Base-by-base conservation (phyloP, 768 basidiomycete genomes). In the Tulasnella sp. region DNA sequence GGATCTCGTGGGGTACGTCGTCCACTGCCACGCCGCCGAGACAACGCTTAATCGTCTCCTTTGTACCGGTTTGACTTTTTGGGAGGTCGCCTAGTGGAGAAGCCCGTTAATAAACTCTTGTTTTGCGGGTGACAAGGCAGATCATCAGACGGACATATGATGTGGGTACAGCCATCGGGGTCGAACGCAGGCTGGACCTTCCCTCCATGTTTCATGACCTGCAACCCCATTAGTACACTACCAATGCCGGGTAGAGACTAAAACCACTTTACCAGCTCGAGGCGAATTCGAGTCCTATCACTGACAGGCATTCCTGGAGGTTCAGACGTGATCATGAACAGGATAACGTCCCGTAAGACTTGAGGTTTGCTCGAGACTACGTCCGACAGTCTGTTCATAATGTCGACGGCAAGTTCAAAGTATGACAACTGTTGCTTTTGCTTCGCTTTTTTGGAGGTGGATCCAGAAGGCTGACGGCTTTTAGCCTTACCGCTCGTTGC, bases 181-280 rank as follows among this genome's bases (percentile, higher is more conserved):
- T 77, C 77, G 69, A 71, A 77, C 6, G 35, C 26, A 4, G 77
- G 77, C 71, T 48, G 29, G 69, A 77, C 42, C 77, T 29, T 44
- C 15, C 40, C 77, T 16, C 70, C 77, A 39, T 77, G 77, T 48
- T 77, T 77, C 20, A 77, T 35, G 37, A 76, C 67, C 75, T 76
- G 42, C 23, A 77, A 18, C n/a, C 20, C 70, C 23, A 69, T 44
- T 46, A 70, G 23, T 44, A 18, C 29, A 23, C 42, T 32, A 61
- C 11, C 37, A 61, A 76, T 18, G 75, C 51, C 7, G 11, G 18
- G 32, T 26, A 67, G 29, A 67, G 20, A 44, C 42, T 15, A 39
- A 26, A 13, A 61, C 20, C 40, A 37, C 51, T 10, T 46, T 69
- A 76, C 75, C 26, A 57, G 29, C 26, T 76, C 75, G 37, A 76